Percentiles rank a stretch among this genome's conserved stretches.
These are phyloP conservation scores for Bretschneidera sinensis DNA, from an alignment of 345 rosid species.

Conservation along the genomic window DNA sequence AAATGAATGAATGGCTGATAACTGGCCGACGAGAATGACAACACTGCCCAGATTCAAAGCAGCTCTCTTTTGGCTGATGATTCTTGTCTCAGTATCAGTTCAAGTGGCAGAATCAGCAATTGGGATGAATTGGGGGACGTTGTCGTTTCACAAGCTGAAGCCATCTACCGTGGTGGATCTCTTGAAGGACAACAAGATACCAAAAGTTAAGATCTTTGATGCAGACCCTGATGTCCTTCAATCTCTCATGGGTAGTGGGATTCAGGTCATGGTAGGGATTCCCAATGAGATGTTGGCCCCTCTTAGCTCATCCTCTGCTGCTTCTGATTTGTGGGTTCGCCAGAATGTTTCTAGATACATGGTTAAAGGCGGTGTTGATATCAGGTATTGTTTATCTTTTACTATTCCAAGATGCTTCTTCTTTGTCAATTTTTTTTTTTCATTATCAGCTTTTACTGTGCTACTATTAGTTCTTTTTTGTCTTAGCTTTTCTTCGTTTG, in stretches of 20 bases:
- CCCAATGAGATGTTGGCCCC: slow-evolving; percentile 74
- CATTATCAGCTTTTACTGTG: neutral
- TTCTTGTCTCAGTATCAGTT: slow-evolving; percentile 19
- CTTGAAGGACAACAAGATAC: slow-evolving; percentile 64
- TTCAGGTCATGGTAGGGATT: slow-evolving; percentile 84
- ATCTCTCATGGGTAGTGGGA: slow-evolving; percentile 73
- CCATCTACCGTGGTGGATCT: slow-evolving; percentile 96
- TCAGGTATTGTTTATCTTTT: slow-evolving; percentile 41
- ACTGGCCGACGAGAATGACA: slow-evolving; percentile 21
- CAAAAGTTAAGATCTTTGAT: slow-evolving; percentile 83
- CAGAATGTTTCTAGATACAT: slow-evolving; percentile 74
- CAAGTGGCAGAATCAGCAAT: slow-evolving; percentile 49
- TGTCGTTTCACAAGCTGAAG: slow-evolving; percentile 58
- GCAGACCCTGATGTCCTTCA: slow-evolving; percentile 57
- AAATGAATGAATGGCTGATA: slow-evolving; percentile 10
- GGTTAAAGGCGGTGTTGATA: slow-evolving; percentile 73
- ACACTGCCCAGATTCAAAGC: slow-evolving; percentile 11
- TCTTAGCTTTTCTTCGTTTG: neutral
- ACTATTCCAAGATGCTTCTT: neutral
- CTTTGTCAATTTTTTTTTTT: too few species aligned
- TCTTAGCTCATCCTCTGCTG: slow-evolving; percentile 45
- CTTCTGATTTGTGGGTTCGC: slow-evolving; percentile 73
- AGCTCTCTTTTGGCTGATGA: slow-evolving; percentile 10
- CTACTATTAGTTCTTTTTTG: neutral
- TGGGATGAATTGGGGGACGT: slow-evolving; percentile 94